Conservation (phyloP, 768 basidiomycete genomes). For the Psilocybe azurescens region DNA sequence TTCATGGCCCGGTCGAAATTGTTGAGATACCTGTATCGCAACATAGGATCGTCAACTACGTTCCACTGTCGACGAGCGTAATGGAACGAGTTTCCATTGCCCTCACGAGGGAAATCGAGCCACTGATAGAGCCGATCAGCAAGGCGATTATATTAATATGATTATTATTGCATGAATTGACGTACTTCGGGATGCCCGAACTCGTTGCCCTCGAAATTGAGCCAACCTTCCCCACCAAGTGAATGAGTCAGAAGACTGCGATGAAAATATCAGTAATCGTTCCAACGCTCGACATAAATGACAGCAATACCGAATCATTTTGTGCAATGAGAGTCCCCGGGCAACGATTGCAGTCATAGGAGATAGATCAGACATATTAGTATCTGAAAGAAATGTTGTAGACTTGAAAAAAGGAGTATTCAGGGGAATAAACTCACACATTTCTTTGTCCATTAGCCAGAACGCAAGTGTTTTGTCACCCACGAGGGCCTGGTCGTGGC, state of each 20-base stretch:
- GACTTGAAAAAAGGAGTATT: not conserved
- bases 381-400: conserved; percentile 53
- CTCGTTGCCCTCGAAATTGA: conserved; percentile 98
- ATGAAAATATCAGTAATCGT: not conserved
- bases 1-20: conserved; percentile 96
- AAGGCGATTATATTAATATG: not conserved
- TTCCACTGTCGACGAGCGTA: conserved; percentile 98
- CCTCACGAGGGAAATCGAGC: conserved; percentile 98
- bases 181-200: conserved; percentile 96
- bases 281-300: not conserved
- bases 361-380: conserved; percentile 90
- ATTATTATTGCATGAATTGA: conserved; percentile 4
- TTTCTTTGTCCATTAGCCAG: conserved; percentile 99
- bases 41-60: conserved; percentile 80
- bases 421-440: conserved; percentile 71
- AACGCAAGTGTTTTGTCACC: conserved; percentile 99
- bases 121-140: conserved; percentile 55
- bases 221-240: conserved; percentile 95
- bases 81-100: conserved; percentile 95
- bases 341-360: conserved; percentile 85
- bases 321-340: conserved; percentile 91
- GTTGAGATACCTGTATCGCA: conserved; percentile 95
- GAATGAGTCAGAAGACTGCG: conserved; percentile 85
- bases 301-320: conserved; percentile 86
- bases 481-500: conserved; percentile 97